phyloP scores from a whole-genome alignment of 164 flowering plant genomes.

The Stephania cephalantha region DNA sequence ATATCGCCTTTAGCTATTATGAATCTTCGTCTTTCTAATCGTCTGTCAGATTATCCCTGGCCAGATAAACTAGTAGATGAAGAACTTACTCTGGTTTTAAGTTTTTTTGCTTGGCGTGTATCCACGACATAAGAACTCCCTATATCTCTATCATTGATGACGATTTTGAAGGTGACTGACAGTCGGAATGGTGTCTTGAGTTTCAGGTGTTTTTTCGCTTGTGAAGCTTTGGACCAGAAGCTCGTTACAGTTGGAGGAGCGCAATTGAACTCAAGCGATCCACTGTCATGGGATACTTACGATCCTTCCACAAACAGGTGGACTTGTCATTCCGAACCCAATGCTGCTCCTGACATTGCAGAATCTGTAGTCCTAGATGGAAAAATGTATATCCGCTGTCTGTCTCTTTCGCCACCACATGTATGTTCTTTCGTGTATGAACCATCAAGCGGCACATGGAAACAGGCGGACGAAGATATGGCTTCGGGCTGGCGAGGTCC shows the following conservation, averaged over 20 bases:
- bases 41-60: not conserved
- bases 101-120: not conserved
- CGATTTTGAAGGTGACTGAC: not conserved
- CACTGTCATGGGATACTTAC: constrained; percentile 59
- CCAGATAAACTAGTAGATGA: not conserved
- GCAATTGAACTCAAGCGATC: constrained; percentile 37
- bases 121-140: not conserved
- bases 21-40: not conserved
- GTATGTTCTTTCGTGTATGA: constrained; percentile 41
- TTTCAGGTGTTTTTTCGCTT: constrained; percentile 65
- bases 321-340: constrained; percentile 40
- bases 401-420: constrained; percentile 30
- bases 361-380: constrained; percentile 63
- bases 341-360: constrained; percentile 47
- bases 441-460: constrained; percentile 52
- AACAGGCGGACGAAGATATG: constrained; percentile 52
- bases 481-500: constrained; percentile 73
- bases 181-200: not conserved
- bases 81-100: not conserved
- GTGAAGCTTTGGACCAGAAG: constrained; percentile 51
- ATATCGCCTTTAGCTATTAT: not conserved
- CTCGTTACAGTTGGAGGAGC: constrained; percentile 75
- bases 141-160: not conserved
- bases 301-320: constrained; percentile 41
- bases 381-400: constrained; percentile 57